phyloP scores from a whole-genome alignment of 805 yeast genomes.

The Zygotorulaspora florentina region DNA sequence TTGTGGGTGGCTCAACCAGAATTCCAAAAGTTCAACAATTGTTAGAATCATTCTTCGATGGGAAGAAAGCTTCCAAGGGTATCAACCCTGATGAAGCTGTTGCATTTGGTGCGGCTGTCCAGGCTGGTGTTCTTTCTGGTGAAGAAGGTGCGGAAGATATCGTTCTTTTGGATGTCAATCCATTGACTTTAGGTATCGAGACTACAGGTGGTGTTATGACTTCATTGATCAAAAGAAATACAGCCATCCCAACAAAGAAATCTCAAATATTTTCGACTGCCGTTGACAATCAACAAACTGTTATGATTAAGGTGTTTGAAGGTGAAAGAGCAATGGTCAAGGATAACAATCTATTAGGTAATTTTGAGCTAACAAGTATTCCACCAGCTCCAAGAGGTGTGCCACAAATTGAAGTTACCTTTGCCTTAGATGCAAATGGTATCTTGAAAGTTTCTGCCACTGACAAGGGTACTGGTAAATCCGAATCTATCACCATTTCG shows the following conservation, averaged over 20 bases:
- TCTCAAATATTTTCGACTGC: slow-evolving; percentile 95
- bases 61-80: slow-evolving; percentile 95
- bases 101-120: slow-evolving; percentile 99
- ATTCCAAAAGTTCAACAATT: slow-evolving; percentile 97
- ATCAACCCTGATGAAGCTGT: slow-evolving; percentile 99
- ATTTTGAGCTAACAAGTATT: slow-evolving; percentile 92
- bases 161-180: slow-evolving; percentile 88
- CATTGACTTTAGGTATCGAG: slow-evolving; percentile 92
- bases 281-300: slow-evolving; percentile 94
- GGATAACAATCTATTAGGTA: slow-evolving; percentile 94
- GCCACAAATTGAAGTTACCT: slow-evolving; percentile 96
- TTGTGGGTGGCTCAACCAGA: slow-evolving; percentile 99
- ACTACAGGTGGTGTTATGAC: slow-evolving; percentile 98
- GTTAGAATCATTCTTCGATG: slow-evolving; percentile 83
- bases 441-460: slow-evolving; percentile 91
- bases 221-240: slow-evolving; percentile 87
- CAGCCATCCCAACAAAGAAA: slow-evolving; percentile 93
- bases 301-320: slow-evolving; percentile 87
- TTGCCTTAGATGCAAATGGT: slow-evolving; percentile 96
- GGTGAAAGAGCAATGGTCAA: slow-evolving; percentile 95
- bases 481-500: slow-evolving; percentile 85
- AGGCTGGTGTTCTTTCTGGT: slow-evolving; percentile 96
- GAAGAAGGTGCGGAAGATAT: slow-evolving; percentile 90
- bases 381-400: slow-evolving; percentile 99
- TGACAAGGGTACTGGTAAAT: slow-evolving; percentile 92